Percentiles rank a stretch among this genome's conserved stretches.
These are phyloP conservation scores for Bipolaris oryzae DNA, from an alignment of 2,329 filamentous ascomycete genomes.

Conservation along the genomic window DNA sequence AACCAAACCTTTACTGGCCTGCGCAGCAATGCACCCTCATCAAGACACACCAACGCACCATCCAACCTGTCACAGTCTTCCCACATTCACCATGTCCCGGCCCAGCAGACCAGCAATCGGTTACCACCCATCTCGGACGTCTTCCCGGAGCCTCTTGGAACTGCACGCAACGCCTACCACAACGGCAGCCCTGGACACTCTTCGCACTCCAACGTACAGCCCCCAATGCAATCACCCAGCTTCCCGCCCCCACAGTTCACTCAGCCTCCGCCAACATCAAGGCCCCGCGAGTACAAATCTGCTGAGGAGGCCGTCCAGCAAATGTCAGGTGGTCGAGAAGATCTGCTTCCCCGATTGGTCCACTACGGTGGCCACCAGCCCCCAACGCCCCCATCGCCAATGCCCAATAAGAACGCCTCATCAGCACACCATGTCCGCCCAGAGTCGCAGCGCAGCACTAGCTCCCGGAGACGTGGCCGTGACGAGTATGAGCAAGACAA, in stretches of 20 bases:
- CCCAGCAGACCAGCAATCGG: conserved; percentile 86
- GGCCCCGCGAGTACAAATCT: conserved; percentile 87
- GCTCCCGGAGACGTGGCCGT: conserved; percentile 74
- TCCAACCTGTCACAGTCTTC: conserved; percentile 82
- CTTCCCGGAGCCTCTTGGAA: conserved; percentile 77
- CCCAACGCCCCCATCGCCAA: conserved; percentile 84
- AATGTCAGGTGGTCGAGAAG: conserved; percentile 86
- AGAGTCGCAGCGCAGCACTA: conserved; percentile 58
- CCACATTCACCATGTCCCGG: conserved; percentile 88
- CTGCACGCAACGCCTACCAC: conserved; percentile 57
- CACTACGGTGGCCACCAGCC: conserved; percentile 95
- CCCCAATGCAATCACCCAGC: conserved; percentile 77
- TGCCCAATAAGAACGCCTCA: conserved; percentile 55
- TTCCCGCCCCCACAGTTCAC: conserved; percentile 64
- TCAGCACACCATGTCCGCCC: conserved; percentile 37
- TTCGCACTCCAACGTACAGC: conserved; percentile 67
- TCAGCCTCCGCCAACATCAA: conserved; percentile 58
- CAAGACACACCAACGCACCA: conserved; percentile 79
- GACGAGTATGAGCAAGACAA: conserved; percentile 92
- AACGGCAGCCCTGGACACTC: conserved; percentile 69
- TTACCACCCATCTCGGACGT: conserved; percentile 94
- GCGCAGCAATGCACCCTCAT: conserved; percentile 66
- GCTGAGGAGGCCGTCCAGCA: conserved; percentile 95
- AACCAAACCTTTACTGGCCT: conserved; percentile 95
- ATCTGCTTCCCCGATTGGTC: conserved; percentile 88